Percentiles rank a stretch among this genome's conserved stretches.
phyloP scores from a whole-genome alignment of 768 basidiomycete genomes.

The Amanita molliuscula region DNA sequence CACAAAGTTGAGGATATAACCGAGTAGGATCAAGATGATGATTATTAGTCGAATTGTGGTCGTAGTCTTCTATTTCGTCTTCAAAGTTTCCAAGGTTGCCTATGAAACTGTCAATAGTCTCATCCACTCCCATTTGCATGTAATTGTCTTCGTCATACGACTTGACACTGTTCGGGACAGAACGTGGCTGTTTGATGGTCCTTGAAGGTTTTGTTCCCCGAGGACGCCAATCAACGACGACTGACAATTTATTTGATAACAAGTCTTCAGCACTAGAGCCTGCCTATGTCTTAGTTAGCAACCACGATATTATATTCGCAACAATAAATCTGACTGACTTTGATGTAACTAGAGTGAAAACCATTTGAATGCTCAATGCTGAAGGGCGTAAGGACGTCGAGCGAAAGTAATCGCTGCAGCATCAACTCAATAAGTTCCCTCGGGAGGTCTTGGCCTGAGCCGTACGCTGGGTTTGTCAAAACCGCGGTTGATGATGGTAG shows the following conservation, averaged over 20 bases:
- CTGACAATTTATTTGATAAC: conserved; percentile 12
- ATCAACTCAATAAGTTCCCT: conserved; percentile 55
- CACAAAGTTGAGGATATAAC: neutral
- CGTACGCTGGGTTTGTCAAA: conserved; percentile 39
- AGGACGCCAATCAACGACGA: conserved; percentile 23
- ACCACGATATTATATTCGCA: neutral
- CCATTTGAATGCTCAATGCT: conserved; percentile 34
- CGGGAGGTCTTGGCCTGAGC: conserved; percentile 38
- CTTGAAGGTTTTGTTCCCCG: conserved; percentile 17
- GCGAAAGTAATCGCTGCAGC: conserved; percentile 42
- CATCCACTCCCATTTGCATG: conserved; percentile 15
- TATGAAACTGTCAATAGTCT: conserved; percentile 24
- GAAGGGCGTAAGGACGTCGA: conserved; percentile 37
- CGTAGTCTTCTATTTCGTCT: conserved; percentile 10
- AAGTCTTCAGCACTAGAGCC: conserved; percentile 22
- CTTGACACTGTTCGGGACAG: conserved; percentile 13
- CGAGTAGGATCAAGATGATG: neutral
- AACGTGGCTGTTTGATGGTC: conserved; percentile 11
- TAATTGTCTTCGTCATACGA: conserved; percentile 17
- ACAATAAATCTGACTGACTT: conserved; percentile 22
- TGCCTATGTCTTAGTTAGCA: conserved; percentile 15
- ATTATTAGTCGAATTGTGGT: neutral
- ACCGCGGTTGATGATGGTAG: conserved; percentile 34
- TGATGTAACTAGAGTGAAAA: conserved; percentile 41
- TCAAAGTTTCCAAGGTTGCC: conserved; percentile 18